These are phyloP conservation scores for Cyberlindnera saturnus DNA, from an alignment of 805 yeast species.

Conservation along the genomic window DNA sequence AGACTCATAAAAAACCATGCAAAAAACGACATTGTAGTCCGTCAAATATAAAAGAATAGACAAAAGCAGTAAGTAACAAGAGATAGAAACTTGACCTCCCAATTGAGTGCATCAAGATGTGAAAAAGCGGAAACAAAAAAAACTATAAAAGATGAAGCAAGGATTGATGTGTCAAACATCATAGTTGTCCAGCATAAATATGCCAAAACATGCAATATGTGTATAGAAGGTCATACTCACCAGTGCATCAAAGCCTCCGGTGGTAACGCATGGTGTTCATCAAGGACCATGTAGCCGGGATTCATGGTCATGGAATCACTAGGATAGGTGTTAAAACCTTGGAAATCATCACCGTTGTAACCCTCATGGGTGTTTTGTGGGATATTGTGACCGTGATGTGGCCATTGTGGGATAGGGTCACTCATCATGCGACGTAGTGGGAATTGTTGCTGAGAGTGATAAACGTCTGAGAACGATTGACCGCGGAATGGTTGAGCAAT, in stretches of 20 bases:
- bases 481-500: constrained; percentile 5
- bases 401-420: constrained; percentile 5
- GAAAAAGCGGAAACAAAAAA: neutral
- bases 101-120: neutral
- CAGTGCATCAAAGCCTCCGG: constrained; percentile 14
- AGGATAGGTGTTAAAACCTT: constrained; percentile 10
- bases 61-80: no score
- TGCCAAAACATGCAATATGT: neutral
- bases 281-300: constrained; percentile 16
- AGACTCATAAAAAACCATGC: no score
- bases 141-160: neutral
- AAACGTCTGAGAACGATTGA: neutral
- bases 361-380: constrained; percentile 7
- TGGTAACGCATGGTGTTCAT: constrained; percentile 10
- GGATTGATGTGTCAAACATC: neutral
- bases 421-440: constrained; percentile 14
- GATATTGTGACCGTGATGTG: no score
- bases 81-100: no score
- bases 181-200: neutral
- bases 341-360: constrained; percentile 17
- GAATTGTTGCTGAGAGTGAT: constrained; percentile 7
- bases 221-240: constrained; percentile 5
- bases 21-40: no score
- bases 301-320: constrained; percentile 5
- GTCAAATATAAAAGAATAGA: no score